Percentiles rank a stretch among this genome's conserved stretches.
Conservation (phyloP, 371 early-diverging fungal genomes). For the Apophysomyces trapeziformis region DNA sequence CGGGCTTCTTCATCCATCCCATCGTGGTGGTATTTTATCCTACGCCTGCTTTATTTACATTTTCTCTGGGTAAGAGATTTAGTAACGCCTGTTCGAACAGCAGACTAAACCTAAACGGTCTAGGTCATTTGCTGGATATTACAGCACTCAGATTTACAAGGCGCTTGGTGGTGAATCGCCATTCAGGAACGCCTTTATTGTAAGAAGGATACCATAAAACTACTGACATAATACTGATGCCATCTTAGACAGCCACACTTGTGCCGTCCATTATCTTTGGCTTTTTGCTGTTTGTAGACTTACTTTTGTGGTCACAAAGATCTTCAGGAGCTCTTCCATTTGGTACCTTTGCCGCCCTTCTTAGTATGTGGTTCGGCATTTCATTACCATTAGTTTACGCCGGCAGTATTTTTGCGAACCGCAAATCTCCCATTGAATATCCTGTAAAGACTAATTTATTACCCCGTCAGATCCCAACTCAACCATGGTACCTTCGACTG, state of each 20-base stretch:
- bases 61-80: conserved; percentile 64
- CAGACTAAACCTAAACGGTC: not conserved
- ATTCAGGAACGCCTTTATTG: conserved; percentile 68
- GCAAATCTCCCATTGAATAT: conserved; percentile 65
- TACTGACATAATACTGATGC: not conserved
- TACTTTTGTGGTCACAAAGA: conserved; percentile 74
- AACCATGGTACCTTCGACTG: conserved; percentile 76
- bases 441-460: conserved; percentile 92
- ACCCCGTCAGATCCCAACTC: conserved; percentile 91
- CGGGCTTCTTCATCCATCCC: conserved; percentile 83
- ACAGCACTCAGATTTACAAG: conserved; percentile 78
- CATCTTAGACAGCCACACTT: conserved; percentile 47
- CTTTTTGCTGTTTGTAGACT: conserved; percentile 65
- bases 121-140: conserved; percentile 72
- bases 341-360: conserved; percentile 77
- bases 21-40: conserved; percentile 75
- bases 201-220: conserved; percentile 8
- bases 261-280: conserved; percentile 52
- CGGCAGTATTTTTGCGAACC: conserved; percentile 82
- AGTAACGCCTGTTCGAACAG: conserved; percentile 18
- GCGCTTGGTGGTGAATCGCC: conserved; percentile 77
- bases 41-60: conserved; percentile 74
- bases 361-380: conserved; percentile 76
- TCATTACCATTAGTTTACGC: conserved; percentile 72
- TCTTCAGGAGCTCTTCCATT: conserved; percentile 86